Evolutionary conservation across 2,329 filamentous ascomycete species (phyloP), one percentile per base, ranked within the genome.

Genomic region (Leptographium radiaticola): DNA sequence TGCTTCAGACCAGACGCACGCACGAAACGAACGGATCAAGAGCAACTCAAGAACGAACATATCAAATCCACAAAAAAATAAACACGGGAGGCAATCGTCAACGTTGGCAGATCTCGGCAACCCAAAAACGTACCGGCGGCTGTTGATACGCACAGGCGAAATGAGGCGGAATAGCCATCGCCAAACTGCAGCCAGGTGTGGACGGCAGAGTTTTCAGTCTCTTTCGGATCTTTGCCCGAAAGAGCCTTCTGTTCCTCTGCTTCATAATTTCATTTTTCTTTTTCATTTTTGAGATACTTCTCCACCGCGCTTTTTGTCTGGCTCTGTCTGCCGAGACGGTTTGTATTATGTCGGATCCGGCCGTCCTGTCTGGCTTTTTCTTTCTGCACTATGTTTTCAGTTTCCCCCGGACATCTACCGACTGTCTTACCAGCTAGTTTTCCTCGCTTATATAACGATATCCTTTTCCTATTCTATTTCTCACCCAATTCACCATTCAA

Each of bases 371-470:
- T 54, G 49, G 53, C 51, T 56, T 56, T 47, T 39, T 39, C 34
- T 30, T 49, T 42, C 51, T 46, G 43, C 47, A 47, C 45, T 52
- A 39, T 53, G 44, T 48, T 30, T 31, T 40, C 46, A 25, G n/a
- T 40, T n/a, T 25, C 47, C 36, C 34, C 47, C 36, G 34, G 47
- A 15, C 47, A 49, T 40, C 43, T 48, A 43, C 42, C 40, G n/a
- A 38, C 33, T n/a, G 33, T 42, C 40, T 42, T 42, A 51, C 49
- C 25, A 16, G 34, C 25, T 36, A 39, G 18, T 39, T 40, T 30
- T 43, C 46, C n/a, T 36, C 31, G 34, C 51, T 42, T 53, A 53
- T 44, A 53, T 53, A 54, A 56, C 54, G 54, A 54, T 56, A 56
- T 58, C 55, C 49, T 54, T 52, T 56, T 52, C 12, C 31, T 51